These are phyloP conservation scores for Borovskyia barvae DNA, from an alignment of 208 protist genomes.

Conservation along the genomic window DNA sequence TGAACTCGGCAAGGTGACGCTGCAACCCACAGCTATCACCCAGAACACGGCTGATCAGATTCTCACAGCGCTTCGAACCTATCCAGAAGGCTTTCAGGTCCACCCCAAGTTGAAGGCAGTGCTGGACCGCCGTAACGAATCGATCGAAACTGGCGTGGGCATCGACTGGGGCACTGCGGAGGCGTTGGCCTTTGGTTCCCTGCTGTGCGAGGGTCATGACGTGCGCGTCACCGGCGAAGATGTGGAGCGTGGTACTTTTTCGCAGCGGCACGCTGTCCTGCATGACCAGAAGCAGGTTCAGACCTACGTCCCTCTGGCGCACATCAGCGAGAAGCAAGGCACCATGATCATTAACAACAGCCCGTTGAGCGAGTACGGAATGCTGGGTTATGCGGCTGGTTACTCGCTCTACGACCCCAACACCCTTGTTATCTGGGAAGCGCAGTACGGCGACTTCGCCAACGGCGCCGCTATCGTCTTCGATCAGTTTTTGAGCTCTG, in stretches of 20 bases:
- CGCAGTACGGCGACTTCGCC: constrained; percentile 99
- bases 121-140: constrained; percentile 76
- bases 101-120: constrained; percentile 83
- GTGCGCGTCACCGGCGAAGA: constrained; percentile 95
- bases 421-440: constrained; percentile 97
- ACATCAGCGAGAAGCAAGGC: constrained; percentile 76
- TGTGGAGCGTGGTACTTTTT: constrained; percentile 97
- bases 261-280: constrained; percentile 96
- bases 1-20: constrained; percentile 58
- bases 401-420: constrained; percentile 95
- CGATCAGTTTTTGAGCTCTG: constrained; percentile 95
- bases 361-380: constrained; percentile 95
- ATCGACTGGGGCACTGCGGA: constrained; percentile 96
- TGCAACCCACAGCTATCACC: constrained; percentile 70
- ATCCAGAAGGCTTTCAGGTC: constrained; percentile 79
- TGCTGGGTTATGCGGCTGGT: constrained; percentile 97
- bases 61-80: constrained; percentile 48
- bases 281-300: constrained; percentile 88
- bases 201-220: constrained; percentile 94
- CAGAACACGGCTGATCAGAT: constrained; percentile 51
- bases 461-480: constrained; percentile 98
- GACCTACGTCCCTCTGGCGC: constrained; percentile 74
- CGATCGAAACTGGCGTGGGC: constrained; percentile 59
- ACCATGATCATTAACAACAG: constrained; percentile 93
- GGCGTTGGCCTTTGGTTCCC: constrained; percentile 93